A percentile compares a stretch with the other conserved stretches of the same genome.
phyloP scores from a whole-genome alignment of 768 basidiomycete species.

The Jaapia argillacea region DNA sequence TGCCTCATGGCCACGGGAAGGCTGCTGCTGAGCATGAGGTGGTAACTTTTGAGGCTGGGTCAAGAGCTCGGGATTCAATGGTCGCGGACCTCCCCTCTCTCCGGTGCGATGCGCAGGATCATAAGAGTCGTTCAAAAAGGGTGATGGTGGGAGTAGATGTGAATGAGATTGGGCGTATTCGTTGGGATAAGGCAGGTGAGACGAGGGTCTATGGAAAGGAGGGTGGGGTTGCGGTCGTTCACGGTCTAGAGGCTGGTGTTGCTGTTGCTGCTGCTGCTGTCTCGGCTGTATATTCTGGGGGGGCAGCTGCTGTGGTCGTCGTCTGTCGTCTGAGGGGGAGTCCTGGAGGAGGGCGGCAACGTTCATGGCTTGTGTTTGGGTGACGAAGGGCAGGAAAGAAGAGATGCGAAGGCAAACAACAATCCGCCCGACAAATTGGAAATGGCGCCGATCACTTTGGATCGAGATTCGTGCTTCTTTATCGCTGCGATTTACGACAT shows the following conservation, averaged over 20 bases:
- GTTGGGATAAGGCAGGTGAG: neutral
- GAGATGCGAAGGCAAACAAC: neutral
- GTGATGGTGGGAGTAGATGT: neutral
- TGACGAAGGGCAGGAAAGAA: neutral
- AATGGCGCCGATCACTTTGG: neutral
- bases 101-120: neutral
- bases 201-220: neutral
- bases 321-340: conserved; percentile 50
- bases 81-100: neutral
- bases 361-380: conserved; percentile 62
- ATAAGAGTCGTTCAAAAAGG: neutral
- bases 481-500: neutral
- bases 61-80: neutral
- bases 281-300: neutral
- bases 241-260: conserved; percentile 14
- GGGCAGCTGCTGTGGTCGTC: conserved; percentile 16
- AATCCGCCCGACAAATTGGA: neutral
- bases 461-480: neutral
- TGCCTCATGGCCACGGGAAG: neutral
- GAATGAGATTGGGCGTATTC: neutral
- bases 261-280: conserved; percentile 17
- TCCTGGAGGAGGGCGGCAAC: conserved; percentile 61
- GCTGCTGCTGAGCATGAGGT: neutral
- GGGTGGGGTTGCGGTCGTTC: conserved; percentile 12
- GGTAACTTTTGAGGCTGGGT: neutral